Conservation (phyloP, 2,329 filamentous ascomycete species). For the Colletotrichum falcatum region DNA sequence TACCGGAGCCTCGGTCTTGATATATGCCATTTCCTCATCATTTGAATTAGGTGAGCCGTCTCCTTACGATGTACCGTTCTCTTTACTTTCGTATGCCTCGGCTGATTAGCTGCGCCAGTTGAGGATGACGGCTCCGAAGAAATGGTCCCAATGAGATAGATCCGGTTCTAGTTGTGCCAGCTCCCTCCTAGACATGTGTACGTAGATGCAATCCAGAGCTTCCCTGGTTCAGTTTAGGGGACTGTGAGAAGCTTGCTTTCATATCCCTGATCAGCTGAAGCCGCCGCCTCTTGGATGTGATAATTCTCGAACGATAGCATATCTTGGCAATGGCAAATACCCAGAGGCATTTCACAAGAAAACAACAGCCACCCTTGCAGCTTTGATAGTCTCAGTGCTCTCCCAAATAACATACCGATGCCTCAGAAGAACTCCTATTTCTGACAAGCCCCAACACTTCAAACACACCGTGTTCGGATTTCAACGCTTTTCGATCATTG, state of each 20-base stretch:
- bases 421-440: conserved; percentile 25
- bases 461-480: conserved; percentile 19
- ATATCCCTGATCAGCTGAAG: neutral
- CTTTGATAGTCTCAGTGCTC: conserved; percentile 10
- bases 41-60: too few species aligned
- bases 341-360: conserved; percentile 24
- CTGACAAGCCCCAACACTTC: conserved; percentile 24
- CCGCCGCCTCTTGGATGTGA: neutral
- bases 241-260: neutral
- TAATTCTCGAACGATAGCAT: too few species aligned
- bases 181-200: too few species aligned
- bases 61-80: too few species aligned
- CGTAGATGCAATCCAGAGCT: neutral
- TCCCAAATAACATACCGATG: neutral
- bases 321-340: neutral
- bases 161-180: too few species aligned
- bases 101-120: too few species aligned
- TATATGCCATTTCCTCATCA: neutral
- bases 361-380: conserved; percentile 10
- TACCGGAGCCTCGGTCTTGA: neutral
- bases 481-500: neutral
- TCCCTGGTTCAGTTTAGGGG: too few species aligned
- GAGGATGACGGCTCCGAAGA: too few species aligned
- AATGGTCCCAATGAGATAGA: too few species aligned
- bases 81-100: neutral